Base-by-base conservation (phyloP, 208 protist genomes). In the Hexamita inflata region DNA sequence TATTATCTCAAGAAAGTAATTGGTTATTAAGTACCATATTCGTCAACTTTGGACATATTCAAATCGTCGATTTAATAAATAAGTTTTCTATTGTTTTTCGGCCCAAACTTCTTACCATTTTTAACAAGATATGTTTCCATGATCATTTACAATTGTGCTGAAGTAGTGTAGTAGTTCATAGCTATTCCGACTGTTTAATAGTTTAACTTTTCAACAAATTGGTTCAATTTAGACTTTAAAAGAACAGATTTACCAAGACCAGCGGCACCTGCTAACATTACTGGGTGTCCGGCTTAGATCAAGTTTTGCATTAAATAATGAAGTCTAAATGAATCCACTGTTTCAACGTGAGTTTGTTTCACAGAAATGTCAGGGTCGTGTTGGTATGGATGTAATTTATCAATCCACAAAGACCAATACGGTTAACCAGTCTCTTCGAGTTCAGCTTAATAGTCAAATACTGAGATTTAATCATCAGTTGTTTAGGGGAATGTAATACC, bases 41-140 rank as follows among this genome's bases (percentile, higher is more conserved):
- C 92, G 85, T 98, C 94, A 32, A 94, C 91, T 58, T 88, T 84
- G 58, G 93, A 92, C 93, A 98, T 97, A 85, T 98, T 98, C 79
- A 98, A 86, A 81, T 98, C 94, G 78, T 98, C 94, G 42, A 98
- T 81, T 83, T 96, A 96, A 30, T 75, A 83, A 29, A 84, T 59
- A n/a, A 83, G 83, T 92, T 93, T 93, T 83, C 93, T 94, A 41
- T 88, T 90, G 78, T 92, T 94, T 62, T 91, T 88, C 42, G 94
- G 94, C 29, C 90, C 92, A 76, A 90, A 96, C 29, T 86, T 90
- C 29, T 86, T 85, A 59, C 93, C 93, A 74, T 92, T 92, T 87
- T 96, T 96, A 79, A 94, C 92, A 42, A 98, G 81, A 38, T 88
- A 89, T 74, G 91, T 87, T 82, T 98, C 92, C 81, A 98, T 90